Evolutionary conservation across 345 rosid species (phyloP).

Genomic region (Populus euphratica): DNA sequence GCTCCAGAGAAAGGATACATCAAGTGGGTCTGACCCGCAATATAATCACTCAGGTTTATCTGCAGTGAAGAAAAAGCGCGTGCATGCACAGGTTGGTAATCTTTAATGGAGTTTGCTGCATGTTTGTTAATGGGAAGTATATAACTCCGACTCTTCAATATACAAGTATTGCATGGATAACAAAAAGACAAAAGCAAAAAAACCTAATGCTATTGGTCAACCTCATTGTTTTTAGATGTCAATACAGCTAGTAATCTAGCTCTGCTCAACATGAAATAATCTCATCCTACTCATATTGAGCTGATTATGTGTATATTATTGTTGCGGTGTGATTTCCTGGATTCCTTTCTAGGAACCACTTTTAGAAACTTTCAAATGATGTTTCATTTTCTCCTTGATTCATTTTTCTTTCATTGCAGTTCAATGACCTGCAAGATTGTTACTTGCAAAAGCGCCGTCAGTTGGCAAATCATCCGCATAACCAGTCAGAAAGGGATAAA

Average conservation of each 20-base stretch:
- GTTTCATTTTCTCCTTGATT: neutral
- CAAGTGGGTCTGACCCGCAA: constrained; percentile 70
- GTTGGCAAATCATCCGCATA: constrained; percentile 51
- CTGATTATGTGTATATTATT: neutral
- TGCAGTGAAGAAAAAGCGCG: constrained; percentile 79
- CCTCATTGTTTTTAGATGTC: neutral
- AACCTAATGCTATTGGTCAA: neutral
- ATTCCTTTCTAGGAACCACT: neutral
- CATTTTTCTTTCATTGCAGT: constrained; percentile 42
- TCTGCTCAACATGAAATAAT: neutral
- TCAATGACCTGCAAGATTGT: constrained; percentile 89
- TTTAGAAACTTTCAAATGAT: neutral
- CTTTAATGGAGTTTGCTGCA: neutral
- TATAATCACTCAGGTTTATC: constrained; percentile 66
- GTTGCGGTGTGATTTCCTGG: neutral
- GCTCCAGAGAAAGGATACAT: constrained; percentile 60
- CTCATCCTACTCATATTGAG: neutral
- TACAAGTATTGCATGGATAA: neutral
- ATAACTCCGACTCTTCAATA: neutral
- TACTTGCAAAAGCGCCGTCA: constrained; percentile 94
- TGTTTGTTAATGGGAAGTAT: neutral
- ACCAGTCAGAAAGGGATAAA: constrained; percentile 58
- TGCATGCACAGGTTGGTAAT: constrained; percentile 78
- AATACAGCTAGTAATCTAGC: neutral
- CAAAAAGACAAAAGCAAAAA: neutral